Evolutionary conservation across 2,329 filamentous ascomycete species (phyloP).

Genomic region (Leptographium procerum): DNA sequence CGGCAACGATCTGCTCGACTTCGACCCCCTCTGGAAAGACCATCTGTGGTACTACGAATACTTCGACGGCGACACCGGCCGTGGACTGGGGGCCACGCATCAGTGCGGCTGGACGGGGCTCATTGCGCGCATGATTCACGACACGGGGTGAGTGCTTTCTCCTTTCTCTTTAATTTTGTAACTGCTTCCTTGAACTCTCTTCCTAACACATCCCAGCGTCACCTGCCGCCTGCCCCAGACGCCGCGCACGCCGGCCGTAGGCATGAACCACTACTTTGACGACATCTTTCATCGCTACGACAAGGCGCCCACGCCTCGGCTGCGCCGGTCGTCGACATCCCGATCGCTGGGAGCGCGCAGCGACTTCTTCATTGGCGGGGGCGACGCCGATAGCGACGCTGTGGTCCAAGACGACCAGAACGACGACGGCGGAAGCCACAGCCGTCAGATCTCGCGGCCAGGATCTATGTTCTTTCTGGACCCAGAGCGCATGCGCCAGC

Average conservation of each 20-base stretch:
- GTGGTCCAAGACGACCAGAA: conserved; percentile 35
- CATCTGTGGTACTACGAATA: conserved; percentile 95
- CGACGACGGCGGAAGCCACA: conserved; percentile 17
- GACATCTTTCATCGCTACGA: conserved; percentile 59
- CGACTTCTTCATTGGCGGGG: conserved; percentile 44
- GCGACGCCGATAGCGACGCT: conserved; percentile 29
- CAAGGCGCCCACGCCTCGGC: conserved; percentile 31
- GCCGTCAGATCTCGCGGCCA: conserved; percentile 20
- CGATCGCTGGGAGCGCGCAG: conserved; percentile 76
- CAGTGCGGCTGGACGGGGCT: conserved; percentile 95
- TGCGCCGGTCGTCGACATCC: conserved; percentile 70
- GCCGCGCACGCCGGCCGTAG: conserved; percentile 72
- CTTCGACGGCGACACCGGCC: conserved; percentile 85
- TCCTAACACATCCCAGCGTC: conserved; percentile 41
- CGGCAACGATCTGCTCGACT: conserved; percentile 76
- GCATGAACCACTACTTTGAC: conserved; percentile 90
- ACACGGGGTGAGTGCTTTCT: conserved; percentile 64
- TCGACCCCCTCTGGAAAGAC: conserved; percentile 86
- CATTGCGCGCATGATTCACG: conserved; percentile 94
- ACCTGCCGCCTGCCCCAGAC: conserved; percentile 89
- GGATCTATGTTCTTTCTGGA: conserved; percentile 34
- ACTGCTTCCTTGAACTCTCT: neutral
- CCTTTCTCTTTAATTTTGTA: neutral
- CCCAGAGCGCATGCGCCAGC: conserved; percentile 37
- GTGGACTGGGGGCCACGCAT: conserved; percentile 82